These are phyloP conservation scores for Sphaerulina vaccinii DNA, from an alignment of 2,329 filamentous ascomycete species.

Conservation along the genomic window DNA sequence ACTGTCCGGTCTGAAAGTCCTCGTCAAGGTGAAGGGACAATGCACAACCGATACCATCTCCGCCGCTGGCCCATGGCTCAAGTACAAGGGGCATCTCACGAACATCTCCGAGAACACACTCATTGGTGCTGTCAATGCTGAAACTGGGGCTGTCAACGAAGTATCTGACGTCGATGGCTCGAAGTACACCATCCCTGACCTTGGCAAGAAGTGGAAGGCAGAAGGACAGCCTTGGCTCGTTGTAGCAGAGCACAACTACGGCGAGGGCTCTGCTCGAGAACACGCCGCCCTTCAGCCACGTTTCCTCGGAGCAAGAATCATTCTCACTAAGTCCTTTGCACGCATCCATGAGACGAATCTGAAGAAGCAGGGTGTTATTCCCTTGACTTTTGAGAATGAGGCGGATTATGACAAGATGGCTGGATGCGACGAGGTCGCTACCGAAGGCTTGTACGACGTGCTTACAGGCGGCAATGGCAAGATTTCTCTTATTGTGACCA, in stretches of 20 bases:
- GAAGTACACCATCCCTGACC: conserved; percentile 71
- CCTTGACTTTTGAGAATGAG: conserved; percentile 85
- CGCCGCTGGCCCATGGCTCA: conserved; percentile 93
- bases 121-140: conserved; percentile 89
- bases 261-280: conserved; percentile 84
- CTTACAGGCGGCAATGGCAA: conserved; percentile 75
- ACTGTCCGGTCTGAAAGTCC: conserved; percentile 73
- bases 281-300: conserved; percentile 87
- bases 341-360: conserved; percentile 94
- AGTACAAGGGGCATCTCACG: conserved; percentile 98
- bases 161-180: conserved; percentile 83
- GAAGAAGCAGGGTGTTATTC: conserved; percentile 96
- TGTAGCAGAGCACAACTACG: conserved; percentile 96
- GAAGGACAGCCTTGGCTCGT: conserved; percentile 81
- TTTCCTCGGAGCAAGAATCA: conserved; percentile 82
- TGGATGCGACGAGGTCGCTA: conserved; percentile 79
- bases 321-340: conserved; percentile 83
- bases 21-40: conserved; percentile 96
- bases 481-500: conserved; percentile 61
- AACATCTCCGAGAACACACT: conserved; percentile 98
- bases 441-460: conserved; percentile 80
- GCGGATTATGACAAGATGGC: conserved; percentile 80
- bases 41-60: conserved; percentile 99
- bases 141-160: conserved; percentile 86
- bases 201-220: conserved; percentile 79